Conservation (phyloP, 2,329 filamentous ascomycete genomes). For the Malbranchea zuffiana region DNA sequence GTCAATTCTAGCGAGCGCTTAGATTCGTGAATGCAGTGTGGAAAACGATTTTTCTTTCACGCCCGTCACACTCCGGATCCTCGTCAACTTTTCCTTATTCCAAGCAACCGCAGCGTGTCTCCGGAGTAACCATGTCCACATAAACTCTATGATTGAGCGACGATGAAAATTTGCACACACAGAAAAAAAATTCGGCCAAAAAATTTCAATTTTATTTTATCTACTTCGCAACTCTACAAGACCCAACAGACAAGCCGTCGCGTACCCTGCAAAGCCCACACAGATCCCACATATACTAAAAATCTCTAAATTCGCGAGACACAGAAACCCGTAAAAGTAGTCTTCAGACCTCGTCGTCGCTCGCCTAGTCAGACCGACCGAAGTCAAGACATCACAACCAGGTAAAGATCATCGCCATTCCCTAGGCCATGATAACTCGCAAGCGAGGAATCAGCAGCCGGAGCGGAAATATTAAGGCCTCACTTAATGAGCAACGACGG, state of each 20-base stretch:
- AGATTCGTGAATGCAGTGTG: not conserved
- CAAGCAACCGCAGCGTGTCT: no score
- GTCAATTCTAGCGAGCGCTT: not conserved
- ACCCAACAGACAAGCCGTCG: not conserved
- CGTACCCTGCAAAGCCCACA: no score
- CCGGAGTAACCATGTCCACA: not conserved
- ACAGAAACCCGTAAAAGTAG: slow-evolving; percentile 37
- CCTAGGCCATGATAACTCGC: slow-evolving; percentile 50
- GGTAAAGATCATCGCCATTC: slow-evolving; percentile 93
- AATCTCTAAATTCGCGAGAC: not conserved
- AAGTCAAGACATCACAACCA: slow-evolving; percentile 59
- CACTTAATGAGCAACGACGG: slow-evolving; percentile 86
- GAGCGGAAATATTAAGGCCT: slow-evolving; percentile 50
- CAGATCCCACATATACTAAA: not conserved
- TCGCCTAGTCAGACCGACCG: slow-evolving; percentile 67
- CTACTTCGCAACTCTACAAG: not conserved
- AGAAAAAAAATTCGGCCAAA: not conserved
- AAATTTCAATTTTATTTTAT: not conserved
- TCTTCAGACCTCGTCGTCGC: slow-evolving; percentile 88
- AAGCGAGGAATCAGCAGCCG: slow-evolving; percentile 23
- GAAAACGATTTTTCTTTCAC: no score
- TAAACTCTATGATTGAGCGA: not conserved
- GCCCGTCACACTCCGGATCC: no score
- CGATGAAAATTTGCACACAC: not conserved
- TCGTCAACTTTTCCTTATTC: no score